phyloP scores from a whole-genome alignment of 257 asterid genomes.

The Avicennia marina region DNA sequence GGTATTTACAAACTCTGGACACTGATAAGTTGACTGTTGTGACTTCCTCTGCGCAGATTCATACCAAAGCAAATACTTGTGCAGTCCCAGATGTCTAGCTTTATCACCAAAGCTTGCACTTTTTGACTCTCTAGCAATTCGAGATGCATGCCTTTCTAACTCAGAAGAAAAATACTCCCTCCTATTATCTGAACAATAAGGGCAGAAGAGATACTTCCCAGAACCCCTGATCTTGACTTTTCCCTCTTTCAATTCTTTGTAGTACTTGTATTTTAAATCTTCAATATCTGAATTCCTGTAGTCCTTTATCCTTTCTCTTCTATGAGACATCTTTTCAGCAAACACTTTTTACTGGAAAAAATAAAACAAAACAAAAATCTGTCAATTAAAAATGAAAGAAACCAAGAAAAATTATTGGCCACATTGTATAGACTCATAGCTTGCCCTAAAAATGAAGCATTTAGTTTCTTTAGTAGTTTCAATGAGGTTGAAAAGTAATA shows the following conservation, averaged over 20 bases:
- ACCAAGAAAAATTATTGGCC: no score
- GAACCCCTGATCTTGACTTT: constrained; percentile 36
- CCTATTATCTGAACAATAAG: constrained; percentile 44
- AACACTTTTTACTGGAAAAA: background rate
- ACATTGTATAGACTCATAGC: no score
- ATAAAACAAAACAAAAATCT: no score
- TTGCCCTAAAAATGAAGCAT: no score
- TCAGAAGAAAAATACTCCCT: constrained; percentile 50
- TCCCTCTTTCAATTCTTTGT: constrained; percentile 50
- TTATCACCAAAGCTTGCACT: constrained; percentile 54
- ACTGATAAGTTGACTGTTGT: no score
- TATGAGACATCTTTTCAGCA: constrained; percentile 45
- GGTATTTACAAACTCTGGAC: constrained; percentile 11
- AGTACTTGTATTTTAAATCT: constrained; percentile 43
- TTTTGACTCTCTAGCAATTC: constrained; percentile 56
- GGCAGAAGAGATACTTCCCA: constrained; percentile 54
- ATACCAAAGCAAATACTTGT: constrained; percentile 55
- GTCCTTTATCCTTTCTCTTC: constrained; percentile 31
- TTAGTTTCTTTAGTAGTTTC: no score
- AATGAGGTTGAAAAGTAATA: no score
- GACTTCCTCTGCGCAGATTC: constrained; percentile 22
- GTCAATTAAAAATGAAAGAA: no score
- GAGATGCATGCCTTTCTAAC: constrained; percentile 62
- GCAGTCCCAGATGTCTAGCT: constrained; percentile 68
- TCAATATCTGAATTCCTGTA: constrained; percentile 36